Evolutionary conservation across 1,284 basidiomycete species (phyloP).

Genomic region (Volvariella volvacea): DNA sequence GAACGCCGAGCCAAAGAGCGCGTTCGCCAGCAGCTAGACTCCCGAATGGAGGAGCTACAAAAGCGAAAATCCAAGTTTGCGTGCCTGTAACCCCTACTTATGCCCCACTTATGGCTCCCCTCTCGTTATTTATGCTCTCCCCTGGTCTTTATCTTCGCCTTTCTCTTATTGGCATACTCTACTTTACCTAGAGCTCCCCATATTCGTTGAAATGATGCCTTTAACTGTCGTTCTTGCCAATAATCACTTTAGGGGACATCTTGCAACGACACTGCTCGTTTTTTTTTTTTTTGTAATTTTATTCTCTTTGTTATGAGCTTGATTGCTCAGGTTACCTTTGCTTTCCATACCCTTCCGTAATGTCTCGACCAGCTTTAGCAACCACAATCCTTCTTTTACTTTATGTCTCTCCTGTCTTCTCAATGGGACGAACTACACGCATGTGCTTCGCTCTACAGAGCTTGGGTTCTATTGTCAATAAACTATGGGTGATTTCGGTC

Average conservation of each 20-base stretch:
- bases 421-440: too few species aligned
- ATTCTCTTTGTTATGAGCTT: too few species aligned
- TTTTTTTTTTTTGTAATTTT: constrained; percentile 21
- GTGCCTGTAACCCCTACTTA: constrained; percentile 50
- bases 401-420: too few species aligned
- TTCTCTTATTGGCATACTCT: constrained; percentile 11
- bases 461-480: too few species aligned
- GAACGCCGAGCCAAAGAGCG: constrained; percentile 80
- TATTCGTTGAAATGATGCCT: constrained; percentile 8
- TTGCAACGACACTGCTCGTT: constrained; percentile 11
- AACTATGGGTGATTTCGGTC: too few species aligned
- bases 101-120: constrained; percentile 12
- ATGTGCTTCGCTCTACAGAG: too few species aligned
- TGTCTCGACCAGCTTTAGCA: too few species aligned
- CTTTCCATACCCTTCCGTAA: too few species aligned
- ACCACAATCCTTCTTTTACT: too few species aligned
- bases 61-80: constrained; percentile 82
- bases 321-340: too few species aligned
- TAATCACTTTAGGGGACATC: too few species aligned
- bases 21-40: constrained; percentile 75
- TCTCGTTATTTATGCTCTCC: constrained; percentile 11
- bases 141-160: constrained; percentile 14
- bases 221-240: constrained; percentile 8
- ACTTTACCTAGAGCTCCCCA: too few species aligned
- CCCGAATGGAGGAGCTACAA: constrained; percentile 76